phyloP scores from a whole-genome alignment of 2,329 filamentous ascomycete species.

The Venturia oleaginea region DNA sequence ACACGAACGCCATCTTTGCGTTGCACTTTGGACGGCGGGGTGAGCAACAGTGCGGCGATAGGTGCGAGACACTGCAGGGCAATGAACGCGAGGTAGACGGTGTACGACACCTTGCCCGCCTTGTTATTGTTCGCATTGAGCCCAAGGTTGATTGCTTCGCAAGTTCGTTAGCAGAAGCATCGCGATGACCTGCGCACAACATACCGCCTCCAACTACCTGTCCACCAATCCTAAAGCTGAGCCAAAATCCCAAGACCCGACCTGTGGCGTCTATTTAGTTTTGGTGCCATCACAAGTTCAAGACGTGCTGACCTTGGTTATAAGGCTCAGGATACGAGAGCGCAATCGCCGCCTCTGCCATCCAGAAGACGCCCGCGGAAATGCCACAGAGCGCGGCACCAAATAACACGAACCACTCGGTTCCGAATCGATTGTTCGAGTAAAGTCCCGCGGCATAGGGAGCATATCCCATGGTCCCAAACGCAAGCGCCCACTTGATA shows the following conservation, averaged over 20 bases:
- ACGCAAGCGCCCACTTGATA: slow-evolving; percentile 60
- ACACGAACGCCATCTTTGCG: slow-evolving; percentile 57
- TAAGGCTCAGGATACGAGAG: slow-evolving; percentile 63
- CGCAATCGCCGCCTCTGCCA: slow-evolving; percentile 64
- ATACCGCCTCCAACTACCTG: slow-evolving; percentile 56
- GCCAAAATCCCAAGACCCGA: slow-evolving; percentile 53
- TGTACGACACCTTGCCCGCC: slow-evolving; percentile 59
- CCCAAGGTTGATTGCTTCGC: slow-evolving; percentile 54
- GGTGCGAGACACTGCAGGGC: slow-evolving; percentile 58
- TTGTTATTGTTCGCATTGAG: slow-evolving; percentile 49
- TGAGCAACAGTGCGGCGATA: slow-evolving; percentile 55
- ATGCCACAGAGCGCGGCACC: slow-evolving; percentile 62
- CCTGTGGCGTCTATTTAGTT: slow-evolving; percentile 8
- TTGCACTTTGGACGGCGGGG: slow-evolving; percentile 51
- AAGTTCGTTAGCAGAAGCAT: not conserved
- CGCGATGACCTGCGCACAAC: not conserved
- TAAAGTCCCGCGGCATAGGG: slow-evolving; percentile 64
- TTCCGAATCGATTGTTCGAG: slow-evolving; percentile 61
- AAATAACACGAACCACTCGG: slow-evolving; percentile 58
- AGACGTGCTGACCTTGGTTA: slow-evolving; percentile 44
- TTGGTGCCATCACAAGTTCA: not conserved
- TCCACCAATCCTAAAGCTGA: slow-evolving; percentile 51
- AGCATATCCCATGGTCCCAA: slow-evolving; percentile 64
- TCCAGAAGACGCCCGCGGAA: slow-evolving; percentile 66
- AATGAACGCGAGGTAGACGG: slow-evolving; percentile 62